phyloP scores from a whole-genome alignment of 2,329 filamentous ascomycete species.

The Penicillium sp. region DNA sequence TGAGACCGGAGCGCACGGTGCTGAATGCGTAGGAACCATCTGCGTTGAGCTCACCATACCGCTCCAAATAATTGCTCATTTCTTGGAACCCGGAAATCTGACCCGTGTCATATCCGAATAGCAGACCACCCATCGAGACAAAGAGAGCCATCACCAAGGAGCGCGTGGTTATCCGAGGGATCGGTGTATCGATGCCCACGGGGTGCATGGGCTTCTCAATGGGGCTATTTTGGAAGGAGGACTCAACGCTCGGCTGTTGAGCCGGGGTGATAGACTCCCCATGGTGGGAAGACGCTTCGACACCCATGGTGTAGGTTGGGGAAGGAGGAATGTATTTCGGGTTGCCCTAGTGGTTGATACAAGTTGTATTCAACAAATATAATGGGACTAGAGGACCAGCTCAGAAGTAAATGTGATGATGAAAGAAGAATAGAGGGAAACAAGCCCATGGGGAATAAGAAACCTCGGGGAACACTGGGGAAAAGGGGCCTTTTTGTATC shows the following conservation, averaged over 20 bases:
- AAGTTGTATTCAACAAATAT: background rate
- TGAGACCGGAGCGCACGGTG: conserved; percentile 42
- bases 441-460: conserved; percentile 19
- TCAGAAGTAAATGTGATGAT: background rate
- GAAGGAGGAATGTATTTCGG: background rate
- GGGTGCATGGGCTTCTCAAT: conserved; percentile 24
- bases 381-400: background rate
- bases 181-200: conserved; percentile 28
- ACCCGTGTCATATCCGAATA: conserved; percentile 48
- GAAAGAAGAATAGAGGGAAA: conserved; percentile 6
- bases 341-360: background rate
- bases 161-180: conserved; percentile 38
- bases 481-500: conserved; percentile 23
- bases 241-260: conserved; percentile 26
- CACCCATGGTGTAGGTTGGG: conserved; percentile 26
- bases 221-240: conserved; percentile 17
- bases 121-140: conserved; percentile 47
- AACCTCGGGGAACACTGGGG: conserved; percentile 1
- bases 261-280: conserved; percentile 34
- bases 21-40: conserved; percentile 38
- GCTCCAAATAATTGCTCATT: conserved; percentile 42
- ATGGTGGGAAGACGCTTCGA: conserved; percentile 29
- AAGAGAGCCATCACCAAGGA: conserved; percentile 44
- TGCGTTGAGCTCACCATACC: conserved; percentile 36
- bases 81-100: conserved; percentile 47